phyloP scores from a whole-genome alignment of 1,139 yeast genomes.

The Tardiomyces depauwii region DNA sequence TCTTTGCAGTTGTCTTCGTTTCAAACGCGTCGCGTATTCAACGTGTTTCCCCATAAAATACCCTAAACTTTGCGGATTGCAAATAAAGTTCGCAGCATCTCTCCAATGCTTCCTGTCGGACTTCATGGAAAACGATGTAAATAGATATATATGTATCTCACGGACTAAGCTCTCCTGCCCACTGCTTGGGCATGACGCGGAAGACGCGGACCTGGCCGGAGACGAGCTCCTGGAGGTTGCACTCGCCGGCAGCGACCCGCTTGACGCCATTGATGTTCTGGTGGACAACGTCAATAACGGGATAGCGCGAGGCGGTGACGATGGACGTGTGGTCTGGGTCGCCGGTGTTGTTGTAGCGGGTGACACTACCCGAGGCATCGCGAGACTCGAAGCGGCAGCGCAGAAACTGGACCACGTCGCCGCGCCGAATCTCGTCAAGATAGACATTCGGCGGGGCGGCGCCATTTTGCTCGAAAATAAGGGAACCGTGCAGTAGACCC shows the following conservation, averaged over 20 bases:
- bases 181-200: constrained; percentile 43
- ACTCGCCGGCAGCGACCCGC: constrained; percentile 26
- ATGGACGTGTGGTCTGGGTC: constrained; percentile 61
- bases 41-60: no score
- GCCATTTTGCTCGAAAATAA: constrained; percentile 31
- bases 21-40: no score
- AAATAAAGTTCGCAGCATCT: no score
- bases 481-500: constrained; percentile 48
- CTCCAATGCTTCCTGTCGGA: background rate
- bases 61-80: no score
- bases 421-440: constrained; percentile 26
- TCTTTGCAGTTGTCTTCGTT: no score
- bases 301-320: constrained; percentile 24
- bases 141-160: background rate
- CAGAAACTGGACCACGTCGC: constrained; percentile 37
- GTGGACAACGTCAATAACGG: background rate
- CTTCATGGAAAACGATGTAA: background rate
- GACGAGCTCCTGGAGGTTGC: constrained; percentile 33
- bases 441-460: constrained; percentile 16
- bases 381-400: constrained; percentile 33
- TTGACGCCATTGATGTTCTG: constrained; percentile 19
- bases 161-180: constrained; percentile 35
- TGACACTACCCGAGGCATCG: constrained; percentile 8
- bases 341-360: constrained; percentile 26
- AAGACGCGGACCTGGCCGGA: constrained; percentile 41